phyloP scores from a whole-genome alignment of 2,329 filamentous ascomycete species.

The Grosmannia huntii region DNA sequence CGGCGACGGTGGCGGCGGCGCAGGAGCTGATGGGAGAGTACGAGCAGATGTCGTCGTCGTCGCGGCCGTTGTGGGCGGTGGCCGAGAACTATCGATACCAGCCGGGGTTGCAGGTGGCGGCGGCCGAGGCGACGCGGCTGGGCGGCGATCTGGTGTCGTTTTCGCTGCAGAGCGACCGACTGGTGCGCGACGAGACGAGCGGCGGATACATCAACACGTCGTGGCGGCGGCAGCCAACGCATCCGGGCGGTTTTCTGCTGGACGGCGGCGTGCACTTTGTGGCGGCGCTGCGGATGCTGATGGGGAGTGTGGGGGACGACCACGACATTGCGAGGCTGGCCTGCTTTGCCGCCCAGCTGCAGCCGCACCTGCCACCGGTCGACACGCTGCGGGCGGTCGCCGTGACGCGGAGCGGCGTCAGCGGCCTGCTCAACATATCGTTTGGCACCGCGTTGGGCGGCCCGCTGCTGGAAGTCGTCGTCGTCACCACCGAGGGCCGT shows the following conservation, averaged over 20 bases:
- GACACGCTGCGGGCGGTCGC: constrained; percentile 51
- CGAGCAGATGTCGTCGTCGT: background rate
- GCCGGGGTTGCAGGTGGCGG: constrained; percentile 8
- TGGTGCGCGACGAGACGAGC: constrained; percentile 23
- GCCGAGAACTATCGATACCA: constrained; percentile 60
- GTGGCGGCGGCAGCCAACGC: constrained; percentile 53
- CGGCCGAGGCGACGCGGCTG: constrained; percentile 13
- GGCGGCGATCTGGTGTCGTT: constrained; percentile 18
- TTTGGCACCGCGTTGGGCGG: constrained; percentile 22
- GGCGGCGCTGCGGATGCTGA: constrained; percentile 47
- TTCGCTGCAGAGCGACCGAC: constrained; percentile 28
- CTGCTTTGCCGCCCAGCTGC: constrained; percentile 41
- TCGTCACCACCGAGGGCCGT: constrained; percentile 17
- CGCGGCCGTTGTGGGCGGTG: constrained; percentile 38
- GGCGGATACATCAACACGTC: constrained; percentile 36
- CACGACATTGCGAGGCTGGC: constrained; percentile 22
- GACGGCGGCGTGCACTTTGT: constrained; percentile 65
- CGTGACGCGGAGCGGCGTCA: constrained; percentile 14
- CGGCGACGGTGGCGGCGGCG: constrained; percentile 31
- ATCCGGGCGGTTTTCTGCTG: constrained; percentile 66
- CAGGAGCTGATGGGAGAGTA: constrained; percentile 19
- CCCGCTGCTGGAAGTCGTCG: constrained; percentile 13
- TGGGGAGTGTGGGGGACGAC: constrained; percentile 25
- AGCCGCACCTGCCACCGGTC: constrained; percentile 46
- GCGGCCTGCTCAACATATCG: constrained; percentile 16